Evolutionary conservation across 2,329 filamentous ascomycete species (phyloP).

Genomic region (Aaosphaeria arxii): DNA sequence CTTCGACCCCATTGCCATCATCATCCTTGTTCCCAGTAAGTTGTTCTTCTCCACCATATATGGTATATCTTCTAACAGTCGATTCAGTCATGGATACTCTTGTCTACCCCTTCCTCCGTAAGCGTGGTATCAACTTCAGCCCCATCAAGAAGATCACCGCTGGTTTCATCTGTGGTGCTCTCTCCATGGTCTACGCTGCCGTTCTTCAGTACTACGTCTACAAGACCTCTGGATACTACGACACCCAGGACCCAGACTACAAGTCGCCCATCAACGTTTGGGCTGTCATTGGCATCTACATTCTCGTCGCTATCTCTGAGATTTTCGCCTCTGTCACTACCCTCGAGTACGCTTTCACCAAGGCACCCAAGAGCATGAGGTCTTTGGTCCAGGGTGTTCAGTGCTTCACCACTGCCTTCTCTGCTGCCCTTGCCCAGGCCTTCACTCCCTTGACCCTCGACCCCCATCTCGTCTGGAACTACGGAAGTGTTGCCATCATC

Average conservation of each 20-base stretch:
- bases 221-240: slow-evolving; percentile 37
- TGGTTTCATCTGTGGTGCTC: slow-evolving; percentile 64
- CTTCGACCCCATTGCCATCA: slow-evolving; percentile 71
- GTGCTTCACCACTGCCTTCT: slow-evolving; percentile 36
- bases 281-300: slow-evolving; percentile 50
- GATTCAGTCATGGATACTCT: slow-evolving; percentile 55
- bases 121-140: slow-evolving; percentile 62
- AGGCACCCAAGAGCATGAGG: slow-evolving; percentile 65
- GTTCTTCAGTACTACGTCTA: slow-evolving; percentile 57
- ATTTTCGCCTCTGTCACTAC: slow-evolving; percentile 66
- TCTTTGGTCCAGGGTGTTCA: slow-evolving; percentile 36
- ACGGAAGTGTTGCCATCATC: slow-evolving; percentile 36
- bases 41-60: neutral
- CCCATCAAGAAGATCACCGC: slow-evolving; percentile 73
- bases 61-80: neutral
- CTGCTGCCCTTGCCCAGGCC: slow-evolving; percentile 27
- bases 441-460: slow-evolving; percentile 25
- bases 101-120: slow-evolving; percentile 68
- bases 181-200: slow-evolving; percentile 59
- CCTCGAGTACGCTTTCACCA: slow-evolving; percentile 71
- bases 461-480: slow-evolving; percentile 32
- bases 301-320: slow-evolving; percentile 57
- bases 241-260: neutral
- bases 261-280: slow-evolving; percentile 52
- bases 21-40: slow-evolving; percentile 55